Percentiles rank a stretch among this genome's conserved stretches.
Conservation (phyloP, 352 stramenopile genomes). For the Phytophthora hibernalis region DNA sequence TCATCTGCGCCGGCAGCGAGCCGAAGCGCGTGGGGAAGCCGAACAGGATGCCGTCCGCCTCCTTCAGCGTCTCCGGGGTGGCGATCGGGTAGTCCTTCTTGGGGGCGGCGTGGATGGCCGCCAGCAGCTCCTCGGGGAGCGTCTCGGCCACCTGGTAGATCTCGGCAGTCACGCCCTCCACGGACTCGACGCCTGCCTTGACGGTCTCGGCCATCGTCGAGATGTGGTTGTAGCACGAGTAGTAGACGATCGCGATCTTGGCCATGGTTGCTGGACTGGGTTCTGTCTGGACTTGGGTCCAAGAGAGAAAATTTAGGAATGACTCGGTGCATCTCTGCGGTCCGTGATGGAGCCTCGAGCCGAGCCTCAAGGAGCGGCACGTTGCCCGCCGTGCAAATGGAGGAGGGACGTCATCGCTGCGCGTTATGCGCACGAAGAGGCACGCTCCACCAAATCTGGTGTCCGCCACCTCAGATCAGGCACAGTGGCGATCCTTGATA, state of each 20-base stretch:
- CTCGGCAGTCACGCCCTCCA: constrained; percentile 20
- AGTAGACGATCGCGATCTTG: constrained; percentile 28
- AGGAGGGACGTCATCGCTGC: background rate
- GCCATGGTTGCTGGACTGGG: constrained; percentile 17
- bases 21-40: constrained; percentile 26
- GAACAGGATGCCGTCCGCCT: constrained; percentile 27
- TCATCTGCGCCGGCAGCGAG: constrained; percentile 27
- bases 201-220: constrained; percentile 23
- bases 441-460: constrained; percentile 3
- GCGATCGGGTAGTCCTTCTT: constrained; percentile 30
- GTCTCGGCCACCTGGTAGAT: constrained; percentile 29
- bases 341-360: background rate
- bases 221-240: constrained; percentile 26
- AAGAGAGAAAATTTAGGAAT: constrained; percentile 23
- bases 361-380: background rate
- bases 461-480: constrained; percentile 17
- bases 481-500: background rate
- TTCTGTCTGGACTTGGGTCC: constrained; percentile 12
- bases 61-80: constrained; percentile 19
- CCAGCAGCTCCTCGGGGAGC: constrained; percentile 21
- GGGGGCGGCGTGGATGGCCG: constrained; percentile 22
- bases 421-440: constrained; percentile 18
- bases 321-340: background rate
- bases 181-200: constrained; percentile 23
- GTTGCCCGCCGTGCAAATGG: background rate